Evolutionary conservation across 2,329 filamentous ascomycete genomes (phyloP), one percentile per base, ranked within the genome.

Genomic region (Penicillium sp.): DNA sequence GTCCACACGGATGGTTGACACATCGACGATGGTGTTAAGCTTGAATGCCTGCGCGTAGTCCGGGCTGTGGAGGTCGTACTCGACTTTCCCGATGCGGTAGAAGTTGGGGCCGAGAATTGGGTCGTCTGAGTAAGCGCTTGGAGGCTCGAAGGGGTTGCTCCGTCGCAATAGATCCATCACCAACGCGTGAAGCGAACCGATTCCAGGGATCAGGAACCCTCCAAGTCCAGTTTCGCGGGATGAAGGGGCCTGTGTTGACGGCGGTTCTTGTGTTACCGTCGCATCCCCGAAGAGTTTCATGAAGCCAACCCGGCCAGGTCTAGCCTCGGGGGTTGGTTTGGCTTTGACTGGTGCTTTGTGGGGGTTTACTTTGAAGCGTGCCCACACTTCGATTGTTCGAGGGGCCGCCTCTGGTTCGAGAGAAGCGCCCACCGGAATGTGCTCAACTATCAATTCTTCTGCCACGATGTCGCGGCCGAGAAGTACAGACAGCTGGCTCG

Each of bases 391-490:
- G 54, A 93, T 82, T 3, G 87, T 78, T 49, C 76, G 80, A 0
- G 90, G 90, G 32, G 85, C 85, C n/a, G 68, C 63, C 15, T 76
- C 79, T 0, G 86, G 82, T 45, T 87, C 80, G 8, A 85, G 77
- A 0, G 86, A 87, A 2, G 85, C 84, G 1, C 78, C 77, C 7
- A 80, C 79, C 2, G 84, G 76, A 53, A 90, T 86, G 69, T 92
- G 88, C 66, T 93, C 89, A 41, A 93, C 71, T 1, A 89, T 84
- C 2, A 93, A 68, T 62, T 90, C 81, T 61, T 86, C 82, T 0
- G 89, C 88, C 31, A 86, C 79, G 53, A 92, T 79, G 6, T 74
- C 59, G n/a, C 69, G 68, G 1, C 68, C 65, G 0, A 78, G 66
- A 5, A 65, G 50, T 21, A 79, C 66, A 3, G 66, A 65, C 13